These are phyloP conservation scores for Phalaenopsis hybrid DNA, from an alignment of 116 monocot species.

Conservation along the genomic window DNA sequence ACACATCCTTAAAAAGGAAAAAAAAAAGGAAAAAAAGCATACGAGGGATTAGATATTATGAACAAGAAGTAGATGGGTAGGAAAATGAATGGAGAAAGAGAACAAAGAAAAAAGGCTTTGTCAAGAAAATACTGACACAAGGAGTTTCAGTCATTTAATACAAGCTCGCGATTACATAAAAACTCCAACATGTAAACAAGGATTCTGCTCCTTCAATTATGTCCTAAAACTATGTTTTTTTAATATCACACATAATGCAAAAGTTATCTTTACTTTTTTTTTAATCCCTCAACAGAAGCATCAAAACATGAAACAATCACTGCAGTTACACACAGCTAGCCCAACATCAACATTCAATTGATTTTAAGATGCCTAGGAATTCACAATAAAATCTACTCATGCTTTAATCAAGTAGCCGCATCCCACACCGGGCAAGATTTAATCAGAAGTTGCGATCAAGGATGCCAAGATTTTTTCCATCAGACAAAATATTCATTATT, in stretches of 20 bases:
- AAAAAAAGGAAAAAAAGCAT: constrained; percentile 13
- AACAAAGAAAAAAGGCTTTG: neutral
- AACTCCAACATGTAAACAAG: neutral
- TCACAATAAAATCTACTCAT: neutral
- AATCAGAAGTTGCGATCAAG: neutral
- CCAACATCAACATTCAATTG: neutral
- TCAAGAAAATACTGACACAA: neutral
- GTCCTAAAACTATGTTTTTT: neutral
- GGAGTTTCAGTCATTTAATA: neutral
- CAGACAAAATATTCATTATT: neutral
- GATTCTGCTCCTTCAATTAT: neutral
- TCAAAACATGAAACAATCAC: constrained; percentile 1
- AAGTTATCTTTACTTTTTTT: neutral
- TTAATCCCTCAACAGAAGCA: neutral
- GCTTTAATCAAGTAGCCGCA: neutral
- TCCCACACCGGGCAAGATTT: neutral
- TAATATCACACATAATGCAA: neutral
- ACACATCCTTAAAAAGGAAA: constrained; percentile 65
- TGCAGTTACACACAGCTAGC: neutral
- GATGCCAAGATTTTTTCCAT: neutral
- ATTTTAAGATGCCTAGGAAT: neutral
- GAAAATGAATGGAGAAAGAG: neutral
- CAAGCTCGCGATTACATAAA: neutral
- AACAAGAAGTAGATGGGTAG: neutral
- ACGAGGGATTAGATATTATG: neutral